These are phyloP conservation scores for Podaxis sp. DNA, from an alignment of 768 basidiomycete species.

Conservation along the genomic window DNA sequence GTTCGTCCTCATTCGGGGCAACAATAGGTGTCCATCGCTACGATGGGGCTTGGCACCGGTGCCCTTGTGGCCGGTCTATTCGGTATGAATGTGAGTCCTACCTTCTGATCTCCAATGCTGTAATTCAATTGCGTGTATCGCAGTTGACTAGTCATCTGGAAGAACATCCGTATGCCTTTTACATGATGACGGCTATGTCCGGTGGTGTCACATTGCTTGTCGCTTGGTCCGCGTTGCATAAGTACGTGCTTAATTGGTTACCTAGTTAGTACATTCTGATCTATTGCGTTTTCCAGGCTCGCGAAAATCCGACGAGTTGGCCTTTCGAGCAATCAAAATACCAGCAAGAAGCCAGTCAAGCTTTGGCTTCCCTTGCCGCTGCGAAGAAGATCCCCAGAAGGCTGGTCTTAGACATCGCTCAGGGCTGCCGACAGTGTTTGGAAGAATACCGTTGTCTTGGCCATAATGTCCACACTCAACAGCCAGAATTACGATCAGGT, in stretches of 20 bases:
- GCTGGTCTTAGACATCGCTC: conserved; percentile 30
- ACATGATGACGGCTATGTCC: conserved; percentile 55
- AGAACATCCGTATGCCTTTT: conserved; percentile 69
- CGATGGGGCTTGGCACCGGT: conserved; percentile 88
- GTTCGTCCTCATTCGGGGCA: conserved; percentile 2
- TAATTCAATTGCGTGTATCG: conserved; percentile 12
- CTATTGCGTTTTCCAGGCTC: conserved; percentile 25
- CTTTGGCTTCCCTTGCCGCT: conserved; percentile 47
- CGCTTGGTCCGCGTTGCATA: conserved; percentile 64
- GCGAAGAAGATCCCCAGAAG: conserved; percentile 33
- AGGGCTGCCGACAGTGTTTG: not conserved
- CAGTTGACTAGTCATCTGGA: conserved; percentile 78
- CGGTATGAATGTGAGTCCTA: conserved; percentile 85
- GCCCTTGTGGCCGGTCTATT: conserved; percentile 89
- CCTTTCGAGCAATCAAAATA: conserved; percentile 30
- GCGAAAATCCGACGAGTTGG: conserved; percentile 45
- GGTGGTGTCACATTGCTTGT: conserved; percentile 55
- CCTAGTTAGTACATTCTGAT: conserved; percentile 7
- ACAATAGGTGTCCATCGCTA: conserved; percentile 84
- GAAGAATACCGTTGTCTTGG: not conserved
- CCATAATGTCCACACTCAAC: not conserved
- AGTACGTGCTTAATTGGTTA: conserved; percentile 28
- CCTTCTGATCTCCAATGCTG: conserved; percentile 9
- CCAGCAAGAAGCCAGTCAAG: conserved; percentile 20
- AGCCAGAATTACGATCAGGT: not conserved